These are phyloP conservation scores for Calonectria hawksworthii DNA, from an alignment of 2,329 filamentous ascomycete genomes.

Conservation along the genomic window DNA sequence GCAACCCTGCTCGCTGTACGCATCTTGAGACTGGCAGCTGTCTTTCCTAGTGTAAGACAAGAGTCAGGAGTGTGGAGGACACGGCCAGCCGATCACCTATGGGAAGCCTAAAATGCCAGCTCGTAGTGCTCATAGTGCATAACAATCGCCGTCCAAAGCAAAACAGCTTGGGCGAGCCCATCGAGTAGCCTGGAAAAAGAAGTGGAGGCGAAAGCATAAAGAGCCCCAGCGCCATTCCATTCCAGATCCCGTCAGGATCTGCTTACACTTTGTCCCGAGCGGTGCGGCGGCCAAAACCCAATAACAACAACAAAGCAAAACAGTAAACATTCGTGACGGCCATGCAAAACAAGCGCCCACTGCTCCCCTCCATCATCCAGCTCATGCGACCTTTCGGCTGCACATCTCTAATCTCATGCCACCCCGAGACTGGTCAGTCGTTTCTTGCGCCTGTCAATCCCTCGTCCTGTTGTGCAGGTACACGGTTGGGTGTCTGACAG, in stretches of 20 bases:
- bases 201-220: conserved; percentile 34
- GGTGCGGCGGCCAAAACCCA: conserved; percentile 1
- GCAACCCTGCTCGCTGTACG: background rate
- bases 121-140: conserved; percentile 9
- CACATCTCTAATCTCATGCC: conserved; percentile 27
- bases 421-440: conserved; percentile 29
- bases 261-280: conserved; percentile 13
- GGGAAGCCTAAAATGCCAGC: conserved; percentile 13
- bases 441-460: conserved; percentile 31
- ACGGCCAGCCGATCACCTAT: conserved; percentile 6
- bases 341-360: background rate
- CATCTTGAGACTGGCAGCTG: conserved; percentile 14
- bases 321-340: conserved; percentile 12
- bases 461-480: conserved; percentile 37
- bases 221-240: conserved; percentile 29
- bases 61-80: conserved; percentile 34
- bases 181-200: conserved; percentile 13
- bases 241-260: conserved; percentile 31
- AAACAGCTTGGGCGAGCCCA: conserved; percentile 27
- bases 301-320: conserved; percentile 12
- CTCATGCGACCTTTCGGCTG: conserved; percentile 9
- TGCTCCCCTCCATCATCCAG: conserved; percentile 3
- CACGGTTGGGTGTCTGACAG: conserved; percentile 39
- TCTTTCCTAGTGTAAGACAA: conserved; percentile 26
- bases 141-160: conserved; percentile 20